Conservation (phyloP, 176 grass and related monocot species). For the Eleusine coracana region DNA sequence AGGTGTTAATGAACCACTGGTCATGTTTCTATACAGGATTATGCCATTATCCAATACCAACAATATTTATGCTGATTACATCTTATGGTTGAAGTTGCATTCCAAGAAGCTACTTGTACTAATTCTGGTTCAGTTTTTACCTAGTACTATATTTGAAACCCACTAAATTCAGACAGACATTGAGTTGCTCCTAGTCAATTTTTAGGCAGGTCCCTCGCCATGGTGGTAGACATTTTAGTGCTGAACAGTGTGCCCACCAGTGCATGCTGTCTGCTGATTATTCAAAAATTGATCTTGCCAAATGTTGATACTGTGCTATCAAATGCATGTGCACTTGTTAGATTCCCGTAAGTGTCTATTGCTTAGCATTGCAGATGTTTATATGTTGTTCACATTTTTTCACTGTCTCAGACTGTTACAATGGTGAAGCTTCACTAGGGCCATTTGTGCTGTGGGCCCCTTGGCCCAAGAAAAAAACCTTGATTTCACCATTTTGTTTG, state of each 20-base stretch:
- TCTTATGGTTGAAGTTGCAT: not conserved
- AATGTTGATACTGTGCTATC: not conserved
- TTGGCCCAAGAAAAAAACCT: no score
- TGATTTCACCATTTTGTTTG: no score
- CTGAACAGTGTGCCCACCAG: not conserved
- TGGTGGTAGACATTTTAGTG: not conserved
- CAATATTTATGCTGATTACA: not conserved
- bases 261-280: not conserved
- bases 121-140: not conserved
- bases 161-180: not conserved
- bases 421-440: no score
- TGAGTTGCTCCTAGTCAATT: not conserved
- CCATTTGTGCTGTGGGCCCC: no score
- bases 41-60: not conserved
- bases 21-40: not conserved
- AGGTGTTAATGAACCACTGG: not conserved
- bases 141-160: not conserved
- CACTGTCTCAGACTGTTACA: no score
- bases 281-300: not conserved
- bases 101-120: not conserved
- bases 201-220: not conserved
- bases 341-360: not conserved
- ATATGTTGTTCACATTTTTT: not conserved
- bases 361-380: not conserved
- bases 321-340: slow-evolving; percentile 5